Conservation (phyloP, 2,329 filamentous ascomycete genomes). For the Sporothrix curviconia region DNA sequence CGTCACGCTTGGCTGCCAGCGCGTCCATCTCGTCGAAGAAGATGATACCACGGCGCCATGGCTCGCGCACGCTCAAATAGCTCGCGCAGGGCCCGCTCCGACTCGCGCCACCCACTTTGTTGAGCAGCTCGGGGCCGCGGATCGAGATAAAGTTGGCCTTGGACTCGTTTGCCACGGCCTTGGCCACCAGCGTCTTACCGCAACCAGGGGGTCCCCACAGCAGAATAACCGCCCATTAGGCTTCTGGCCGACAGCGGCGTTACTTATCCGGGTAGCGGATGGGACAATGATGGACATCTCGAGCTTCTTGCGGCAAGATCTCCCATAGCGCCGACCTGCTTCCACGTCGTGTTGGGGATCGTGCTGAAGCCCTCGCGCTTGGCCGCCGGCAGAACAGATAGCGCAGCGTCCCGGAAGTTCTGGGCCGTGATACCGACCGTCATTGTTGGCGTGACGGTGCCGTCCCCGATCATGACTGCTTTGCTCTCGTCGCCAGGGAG, state of each 20-base stretch:
- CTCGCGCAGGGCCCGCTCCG: conserved; percentile 84
- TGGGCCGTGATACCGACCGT: conserved; percentile 36
- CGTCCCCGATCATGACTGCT: conserved; percentile 10
- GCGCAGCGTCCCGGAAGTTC: conserved; percentile 69
- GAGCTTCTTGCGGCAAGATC: conserved; percentile 75
- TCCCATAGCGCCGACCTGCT: conserved; percentile 78
- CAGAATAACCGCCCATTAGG: conserved; percentile 78
- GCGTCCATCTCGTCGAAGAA: conserved; percentile 96
- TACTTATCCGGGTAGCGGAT: conserved; percentile 79
- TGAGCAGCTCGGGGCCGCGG: conserved; percentile 90
- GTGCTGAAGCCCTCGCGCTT: conserved; percentile 93
- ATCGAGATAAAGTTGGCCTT: conserved; percentile 98
- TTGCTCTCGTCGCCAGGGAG: neutral
- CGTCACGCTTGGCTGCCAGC: conserved; percentile 76
- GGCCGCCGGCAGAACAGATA: conserved; percentile 69
- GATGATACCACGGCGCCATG: conserved; percentile 83
- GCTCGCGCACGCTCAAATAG: conserved; percentile 84
- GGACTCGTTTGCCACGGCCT: conserved; percentile 90
- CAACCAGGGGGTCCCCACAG: conserved; percentile 97
- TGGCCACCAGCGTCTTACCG: conserved; percentile 92
- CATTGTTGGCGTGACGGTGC: neutral
- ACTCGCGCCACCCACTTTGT: conserved; percentile 98
- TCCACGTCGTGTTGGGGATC: conserved; percentile 88
- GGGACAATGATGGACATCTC: conserved; percentile 77
- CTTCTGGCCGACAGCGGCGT: conserved; percentile 66